These are phyloP conservation scores for Sugiyamaella qingdaonensis DNA, from an alignment of 805 yeast species.

Conservation along the genomic window DNA sequence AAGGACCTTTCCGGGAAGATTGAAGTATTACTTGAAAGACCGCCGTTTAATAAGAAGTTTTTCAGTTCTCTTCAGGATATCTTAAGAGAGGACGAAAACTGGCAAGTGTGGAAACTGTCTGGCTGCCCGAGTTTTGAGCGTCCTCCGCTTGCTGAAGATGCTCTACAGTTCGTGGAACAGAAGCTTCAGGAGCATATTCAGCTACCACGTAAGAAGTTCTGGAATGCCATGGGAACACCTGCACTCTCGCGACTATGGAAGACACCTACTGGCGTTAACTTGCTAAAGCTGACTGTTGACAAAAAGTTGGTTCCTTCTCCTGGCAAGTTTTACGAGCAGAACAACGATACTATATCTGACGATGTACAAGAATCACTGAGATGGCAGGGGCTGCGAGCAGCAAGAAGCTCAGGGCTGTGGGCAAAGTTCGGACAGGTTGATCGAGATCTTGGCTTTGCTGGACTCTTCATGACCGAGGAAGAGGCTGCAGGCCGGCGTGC, in stretches of 20 bases:
- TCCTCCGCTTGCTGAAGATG: conserved; percentile 11
- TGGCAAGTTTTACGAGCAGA: conserved; percentile 17
- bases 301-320: conserved; percentile 25
- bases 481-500: conserved; percentile 13
- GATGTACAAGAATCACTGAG: conserved; percentile 26
- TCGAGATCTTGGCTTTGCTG: conserved; percentile 36
- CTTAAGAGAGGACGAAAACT: conserved; percentile 25
- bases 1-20: conserved; percentile 5
- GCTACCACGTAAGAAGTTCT: conserved; percentile 24
- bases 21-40: background rate
- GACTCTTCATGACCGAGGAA: conserved; percentile 32
- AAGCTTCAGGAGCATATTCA: conserved; percentile 7
- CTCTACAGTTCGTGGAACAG: conserved; percentile 7
- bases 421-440: conserved; percentile 37
- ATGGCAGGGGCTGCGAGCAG: conserved; percentile 44
- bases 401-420: conserved; percentile 35
- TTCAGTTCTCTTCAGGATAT: conserved; percentile 18
- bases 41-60: conserved; percentile 19
- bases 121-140: conserved; percentile 29
- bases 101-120: conserved; percentile 34
- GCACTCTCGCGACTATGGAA: conserved; percentile 37
- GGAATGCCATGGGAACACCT: conserved; percentile 32
- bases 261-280: conserved; percentile 37
- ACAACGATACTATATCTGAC: conserved; percentile 17
- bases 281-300: conserved; percentile 21